Evolutionary conservation across 345 rosid genomes (phyloP).

Genomic region (Aquilaria malaccensis): DNA sequence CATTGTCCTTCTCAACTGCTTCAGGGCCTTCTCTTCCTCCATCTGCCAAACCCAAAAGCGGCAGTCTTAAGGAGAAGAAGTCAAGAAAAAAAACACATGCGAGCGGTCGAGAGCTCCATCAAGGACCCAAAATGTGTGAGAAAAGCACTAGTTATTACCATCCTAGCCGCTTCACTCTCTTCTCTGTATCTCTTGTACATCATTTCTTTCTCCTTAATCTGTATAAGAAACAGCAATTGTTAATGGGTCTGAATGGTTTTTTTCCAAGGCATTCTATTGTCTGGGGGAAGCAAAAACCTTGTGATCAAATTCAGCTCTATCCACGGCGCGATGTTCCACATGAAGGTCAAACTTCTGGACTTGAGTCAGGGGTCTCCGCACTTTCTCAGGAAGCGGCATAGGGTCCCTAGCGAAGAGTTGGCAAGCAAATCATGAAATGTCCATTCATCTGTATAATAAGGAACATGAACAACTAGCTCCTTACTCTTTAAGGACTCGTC

Average conservation of each 20-base stretch:
- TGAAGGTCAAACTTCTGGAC: slow-evolving; percentile 66
- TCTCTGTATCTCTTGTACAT: slow-evolving; percentile 88
- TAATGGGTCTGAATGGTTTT: background rate
- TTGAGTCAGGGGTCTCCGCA: slow-evolving; percentile 79
- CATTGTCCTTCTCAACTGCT: slow-evolving; percentile 86
- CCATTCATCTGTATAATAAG: no score
- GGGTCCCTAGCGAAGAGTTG: slow-evolving; percentile 49
- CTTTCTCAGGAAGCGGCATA: slow-evolving; percentile 84
- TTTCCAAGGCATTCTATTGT: background rate
- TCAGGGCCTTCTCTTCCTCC: slow-evolving; percentile 87
- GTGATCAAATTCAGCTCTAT: slow-evolving; percentile 87
- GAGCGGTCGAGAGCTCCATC: no score
- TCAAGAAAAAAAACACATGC: no score
- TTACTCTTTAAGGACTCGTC: slow-evolving; percentile 71
- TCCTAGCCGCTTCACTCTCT: slow-evolving; percentile 77
- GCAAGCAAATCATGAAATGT: background rate
- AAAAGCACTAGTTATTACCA: slow-evolving; percentile 39
- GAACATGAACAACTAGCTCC: slow-evolving; percentile 6
- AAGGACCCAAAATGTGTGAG: background rate
- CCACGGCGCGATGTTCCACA: slow-evolving; percentile 61
- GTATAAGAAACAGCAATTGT: background rate
- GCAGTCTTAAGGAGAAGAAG: background rate
- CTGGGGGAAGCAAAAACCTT: slow-evolving; percentile 31
- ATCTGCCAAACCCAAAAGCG: slow-evolving; percentile 31
- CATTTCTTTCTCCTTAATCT: slow-evolving; percentile 89